A percentile compares a stretch with the other conserved stretches of the same genome.
Conservation (phyloP, 495 filamentous ascomycete genomes). For the Tuber borchii region DNA sequence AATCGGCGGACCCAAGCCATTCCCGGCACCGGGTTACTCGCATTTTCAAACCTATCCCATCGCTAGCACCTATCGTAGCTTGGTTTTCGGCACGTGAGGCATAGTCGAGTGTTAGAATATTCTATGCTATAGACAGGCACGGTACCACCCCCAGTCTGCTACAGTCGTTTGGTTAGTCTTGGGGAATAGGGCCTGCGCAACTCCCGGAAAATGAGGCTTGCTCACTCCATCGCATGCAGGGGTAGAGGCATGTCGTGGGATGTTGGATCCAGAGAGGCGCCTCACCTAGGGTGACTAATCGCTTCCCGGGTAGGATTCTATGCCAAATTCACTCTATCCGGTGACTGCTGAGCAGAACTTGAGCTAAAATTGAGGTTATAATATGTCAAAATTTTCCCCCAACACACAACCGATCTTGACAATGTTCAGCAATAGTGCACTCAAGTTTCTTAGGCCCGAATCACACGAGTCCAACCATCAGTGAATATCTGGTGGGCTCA, state of each 20-base stretch:
- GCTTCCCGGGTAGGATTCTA: neutral
- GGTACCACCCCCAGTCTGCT: neutral
- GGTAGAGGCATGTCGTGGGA: neutral
- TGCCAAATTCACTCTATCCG: neutral
- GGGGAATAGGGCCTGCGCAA: neutral
- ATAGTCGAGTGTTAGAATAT: neutral
- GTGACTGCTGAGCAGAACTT: neutral
- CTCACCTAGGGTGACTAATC: neutral
- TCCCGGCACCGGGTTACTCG: neutral
- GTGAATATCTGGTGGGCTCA: too few relatives aligned
- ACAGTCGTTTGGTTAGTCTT: neutral
- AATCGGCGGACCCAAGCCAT: neutral
- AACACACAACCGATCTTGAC: too few relatives aligned
- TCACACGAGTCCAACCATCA: too few relatives aligned
- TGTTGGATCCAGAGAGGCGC: neutral
- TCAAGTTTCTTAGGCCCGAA: too few relatives aligned
- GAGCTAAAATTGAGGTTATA: too few relatives aligned
- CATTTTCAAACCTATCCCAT: neutral
- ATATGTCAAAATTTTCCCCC: too few relatives aligned
- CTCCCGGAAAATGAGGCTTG: neutral
- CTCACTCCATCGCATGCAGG: neutral
- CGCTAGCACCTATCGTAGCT: neutral
- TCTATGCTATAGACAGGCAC: neutral
- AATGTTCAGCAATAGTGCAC: too few relatives aligned
- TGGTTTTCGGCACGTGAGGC: neutral